Evolutionary conservation across 1,139 yeast species (phyloP).

Genomic region (Ogataea hybrid): DNA sequence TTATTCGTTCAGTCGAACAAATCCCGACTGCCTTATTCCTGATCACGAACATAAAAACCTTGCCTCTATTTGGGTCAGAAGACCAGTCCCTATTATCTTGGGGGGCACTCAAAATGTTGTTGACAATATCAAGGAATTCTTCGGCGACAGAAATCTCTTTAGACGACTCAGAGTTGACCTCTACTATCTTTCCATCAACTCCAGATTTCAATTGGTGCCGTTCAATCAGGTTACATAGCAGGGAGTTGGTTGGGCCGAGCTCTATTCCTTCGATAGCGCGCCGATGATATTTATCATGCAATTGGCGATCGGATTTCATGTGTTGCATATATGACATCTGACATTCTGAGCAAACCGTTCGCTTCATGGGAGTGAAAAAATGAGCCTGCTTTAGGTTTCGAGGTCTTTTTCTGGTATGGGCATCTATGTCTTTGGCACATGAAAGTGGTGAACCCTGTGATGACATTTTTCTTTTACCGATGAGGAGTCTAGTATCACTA

Average conservation of each 20-base stretch:
- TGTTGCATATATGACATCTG: slow-evolving; percentile 57
- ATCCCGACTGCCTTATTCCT: slow-evolving; percentile 50
- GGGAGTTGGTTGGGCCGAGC: slow-evolving; percentile 3
- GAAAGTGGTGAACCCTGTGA: too few species aligned
- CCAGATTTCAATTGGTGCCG: slow-evolving; percentile 3
- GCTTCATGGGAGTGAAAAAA: slow-evolving; percentile 5
- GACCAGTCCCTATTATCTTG: slow-evolving; percentile 50
- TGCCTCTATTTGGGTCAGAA: slow-evolving; percentile 33
- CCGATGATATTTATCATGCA: slow-evolving; percentile 50
- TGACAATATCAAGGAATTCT: slow-evolving; percentile 49
- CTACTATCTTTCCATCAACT: slow-evolving; percentile 25
- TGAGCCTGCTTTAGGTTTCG: slow-evolving; percentile 7
- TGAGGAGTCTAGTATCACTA: too few species aligned
- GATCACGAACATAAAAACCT: slow-evolving; percentile 46
- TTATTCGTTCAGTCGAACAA: slow-evolving; percentile 42
- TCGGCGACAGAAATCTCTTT: slow-evolving; percentile 34
- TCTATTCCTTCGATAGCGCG: slow-evolving; percentile 46
- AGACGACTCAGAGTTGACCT: slow-evolving; percentile 31
- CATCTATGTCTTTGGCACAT: too few species aligned
- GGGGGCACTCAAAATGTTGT: slow-evolving; percentile 59
- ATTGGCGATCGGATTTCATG: slow-evolving; percentile 41
- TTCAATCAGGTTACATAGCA: background rate
- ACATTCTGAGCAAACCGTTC: slow-evolving; percentile 50
- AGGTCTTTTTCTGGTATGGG: background rate
- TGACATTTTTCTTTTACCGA: too few species aligned